Evolutionary conservation across 2,329 filamentous ascomycete species (phyloP).

Genomic region (Didymella pomorum): DNA sequence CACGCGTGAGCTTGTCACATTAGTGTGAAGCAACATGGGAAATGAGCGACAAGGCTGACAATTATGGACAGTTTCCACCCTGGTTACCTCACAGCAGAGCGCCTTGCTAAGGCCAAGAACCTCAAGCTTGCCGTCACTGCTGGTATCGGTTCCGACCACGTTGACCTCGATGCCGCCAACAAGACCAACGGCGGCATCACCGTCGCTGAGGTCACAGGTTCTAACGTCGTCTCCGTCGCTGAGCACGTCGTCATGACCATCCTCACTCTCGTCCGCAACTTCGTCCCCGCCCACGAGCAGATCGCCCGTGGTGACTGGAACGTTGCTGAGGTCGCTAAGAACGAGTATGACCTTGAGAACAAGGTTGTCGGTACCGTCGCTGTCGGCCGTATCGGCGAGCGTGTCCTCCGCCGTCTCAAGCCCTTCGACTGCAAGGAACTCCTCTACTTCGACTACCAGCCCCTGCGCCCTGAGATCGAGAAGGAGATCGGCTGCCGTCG

Average conservation of each 20-base stretch:
- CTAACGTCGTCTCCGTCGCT: slow-evolving; percentile 97
- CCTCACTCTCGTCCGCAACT: slow-evolving; percentile 94
- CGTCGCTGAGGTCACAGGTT: slow-evolving; percentile 96
- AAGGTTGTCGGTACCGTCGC: slow-evolving; percentile 98
- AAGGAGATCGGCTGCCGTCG: slow-evolving; percentile 94
- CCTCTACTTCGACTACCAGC: slow-evolving; percentile 99
- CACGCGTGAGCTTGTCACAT: slow-evolving; percentile 22
- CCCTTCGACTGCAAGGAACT: slow-evolving; percentile 99
- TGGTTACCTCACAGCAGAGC: slow-evolving; percentile 95
- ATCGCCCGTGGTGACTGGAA: slow-evolving; percentile 91
- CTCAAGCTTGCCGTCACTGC: slow-evolving; percentile 97
- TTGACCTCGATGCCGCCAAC: slow-evolving; percentile 96
- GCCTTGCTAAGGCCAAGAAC: slow-evolving; percentile 97
- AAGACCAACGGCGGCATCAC: slow-evolving; percentile 97
- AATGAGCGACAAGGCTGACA: slow-evolving; percentile 13
- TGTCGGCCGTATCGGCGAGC: slow-evolving; percentile 97
- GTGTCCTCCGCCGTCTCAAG: slow-evolving; percentile 94
- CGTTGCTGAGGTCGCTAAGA: slow-evolving; percentile 94
- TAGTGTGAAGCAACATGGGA: slow-evolving; percentile 10
- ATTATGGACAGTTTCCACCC: slow-evolving; percentile 82
- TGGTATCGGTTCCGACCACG: slow-evolving; percentile 97
- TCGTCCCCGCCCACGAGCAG: slow-evolving; percentile 95
- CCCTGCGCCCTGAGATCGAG: slow-evolving; percentile 83
- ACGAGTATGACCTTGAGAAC: slow-evolving; percentile 95
- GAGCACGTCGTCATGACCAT: slow-evolving; percentile 99